phyloP scores from a whole-genome alignment of 2,329 filamentous ascomycete species.

The Alternaria sp. region DNA sequence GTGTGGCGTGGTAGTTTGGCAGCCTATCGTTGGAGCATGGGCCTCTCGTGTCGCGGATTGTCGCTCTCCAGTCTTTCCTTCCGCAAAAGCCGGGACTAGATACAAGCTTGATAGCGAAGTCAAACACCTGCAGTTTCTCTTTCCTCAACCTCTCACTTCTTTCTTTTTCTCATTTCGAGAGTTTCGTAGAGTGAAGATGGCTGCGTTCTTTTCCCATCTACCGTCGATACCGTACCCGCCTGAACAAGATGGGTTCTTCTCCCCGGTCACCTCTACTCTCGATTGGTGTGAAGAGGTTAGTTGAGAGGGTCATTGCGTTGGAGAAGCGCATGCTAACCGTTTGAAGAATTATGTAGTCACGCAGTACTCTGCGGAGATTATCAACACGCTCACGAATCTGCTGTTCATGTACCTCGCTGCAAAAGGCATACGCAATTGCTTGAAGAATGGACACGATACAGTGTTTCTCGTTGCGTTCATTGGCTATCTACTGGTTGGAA shows the following conservation, averaged over 20 bases:
- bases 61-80: constrained; percentile 16
- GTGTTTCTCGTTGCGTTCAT: constrained; percentile 75
- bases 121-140: neutral
- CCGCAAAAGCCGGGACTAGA: constrained; percentile 23
- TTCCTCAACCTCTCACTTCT: neutral
- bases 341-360: constrained; percentile 76
- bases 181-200: constrained; percentile 19
- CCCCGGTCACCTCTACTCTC: constrained; percentile 72
- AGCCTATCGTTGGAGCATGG: constrained; percentile 8
- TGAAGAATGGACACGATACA: constrained; percentile 72
- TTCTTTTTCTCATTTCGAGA: neutral
- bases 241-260: constrained; percentile 67
- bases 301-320: neutral
- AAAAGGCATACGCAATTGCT: constrained; percentile 76
- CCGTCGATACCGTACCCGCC: constrained; percentile 59
- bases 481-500: constrained; percentile 67
- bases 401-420: constrained; percentile 80
- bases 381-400: constrained; percentile 82
- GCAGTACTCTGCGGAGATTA: constrained; percentile 75
- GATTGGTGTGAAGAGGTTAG: constrained; percentile 82
- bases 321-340: constrained; percentile 7
- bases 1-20: constrained; percentile 2
- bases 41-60: constrained; percentile 9
- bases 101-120: constrained; percentile 10
- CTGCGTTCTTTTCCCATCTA: constrained; percentile 46